Percentiles rank a stretch among this genome's conserved stretches.
Conservation (phyloP, 2,329 filamentous ascomycete genomes). For the Xylariales sp. region DNA sequence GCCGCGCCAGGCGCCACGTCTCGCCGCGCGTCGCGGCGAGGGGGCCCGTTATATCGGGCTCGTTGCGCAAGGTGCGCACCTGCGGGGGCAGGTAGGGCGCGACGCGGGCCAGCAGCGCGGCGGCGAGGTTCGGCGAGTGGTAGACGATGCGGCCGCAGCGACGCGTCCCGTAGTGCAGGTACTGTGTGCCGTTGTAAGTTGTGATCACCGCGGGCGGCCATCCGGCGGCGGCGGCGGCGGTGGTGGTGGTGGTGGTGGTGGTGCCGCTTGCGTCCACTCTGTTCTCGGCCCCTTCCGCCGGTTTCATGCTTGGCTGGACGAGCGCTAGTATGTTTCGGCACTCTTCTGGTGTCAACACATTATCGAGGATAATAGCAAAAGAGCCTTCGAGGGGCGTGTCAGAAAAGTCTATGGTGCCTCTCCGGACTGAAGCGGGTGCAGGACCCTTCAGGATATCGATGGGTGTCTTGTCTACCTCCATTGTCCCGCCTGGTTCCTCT, state of each 20-base stretch:
- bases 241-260: no score
- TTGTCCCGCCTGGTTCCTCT: no score
- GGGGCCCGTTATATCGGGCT: neutral
- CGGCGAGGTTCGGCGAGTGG: slow-evolving; percentile 8
- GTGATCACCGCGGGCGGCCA: slow-evolving; percentile 8
- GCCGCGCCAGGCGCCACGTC: slow-evolving; percentile 4
- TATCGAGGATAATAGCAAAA: slow-evolving; percentile 11
- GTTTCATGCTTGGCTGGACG: slow-evolving; percentile 7
- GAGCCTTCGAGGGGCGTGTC: slow-evolving; percentile 3
- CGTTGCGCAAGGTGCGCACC: slow-evolving; percentile 9
- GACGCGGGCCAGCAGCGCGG: slow-evolving; percentile 10
- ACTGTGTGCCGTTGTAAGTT: slow-evolving; percentile 3
- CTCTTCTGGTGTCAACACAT: slow-evolving; percentile 8
- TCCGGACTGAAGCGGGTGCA: neutral
- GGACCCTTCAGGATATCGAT: neutral
- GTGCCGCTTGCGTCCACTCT: slow-evolving; percentile 1
- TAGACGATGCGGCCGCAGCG: slow-evolving; percentile 11
- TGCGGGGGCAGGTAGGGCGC: slow-evolving; percentile 9
- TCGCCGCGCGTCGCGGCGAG: neutral
- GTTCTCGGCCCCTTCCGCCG: no score
- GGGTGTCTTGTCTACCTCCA: neutral
- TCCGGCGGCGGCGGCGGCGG: no score
- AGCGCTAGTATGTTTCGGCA: slow-evolving; percentile 9
- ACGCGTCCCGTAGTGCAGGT: neutral
- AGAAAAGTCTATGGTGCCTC: neutral